phyloP scores from a whole-genome alignment of 2,329 filamentous ascomycete genomes.

The Ascomycota sp. region DNA sequence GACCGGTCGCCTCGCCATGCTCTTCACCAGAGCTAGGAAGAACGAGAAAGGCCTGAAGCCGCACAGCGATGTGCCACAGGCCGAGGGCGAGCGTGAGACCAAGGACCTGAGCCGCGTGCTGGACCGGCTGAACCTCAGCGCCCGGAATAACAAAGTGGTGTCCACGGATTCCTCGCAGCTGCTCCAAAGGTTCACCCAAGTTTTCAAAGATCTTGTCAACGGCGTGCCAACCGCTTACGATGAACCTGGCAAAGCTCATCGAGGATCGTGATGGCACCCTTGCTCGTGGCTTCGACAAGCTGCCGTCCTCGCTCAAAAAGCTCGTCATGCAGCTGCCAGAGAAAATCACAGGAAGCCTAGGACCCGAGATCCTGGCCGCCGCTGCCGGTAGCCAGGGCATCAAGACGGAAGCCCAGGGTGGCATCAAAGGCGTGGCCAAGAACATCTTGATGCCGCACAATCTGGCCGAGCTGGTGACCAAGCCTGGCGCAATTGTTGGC shows the following conservation, averaged over 20 bases:
- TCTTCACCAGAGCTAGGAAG: constrained; percentile 19
- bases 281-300: constrained; percentile 37
- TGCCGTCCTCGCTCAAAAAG: constrained; percentile 67
- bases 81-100: constrained; percentile 26
- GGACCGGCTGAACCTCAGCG: constrained; percentile 64
- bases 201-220: constrained; percentile 81
- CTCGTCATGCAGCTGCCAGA: constrained; percentile 68
- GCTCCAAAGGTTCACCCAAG: constrained; percentile 64
- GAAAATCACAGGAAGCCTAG: constrained; percentile 57
- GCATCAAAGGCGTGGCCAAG: constrained; percentile 41
- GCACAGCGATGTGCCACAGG: constrained; percentile 16
- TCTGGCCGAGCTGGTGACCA: constrained; percentile 60
- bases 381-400: constrained; percentile 56
- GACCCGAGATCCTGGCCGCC: constrained; percentile 63
- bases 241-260: constrained; percentile 55
- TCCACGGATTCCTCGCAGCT: constrained; percentile 68
- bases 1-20: constrained; percentile 13
- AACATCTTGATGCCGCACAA: constrained; percentile 51
- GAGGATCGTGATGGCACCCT: constrained; percentile 41
- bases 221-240: constrained; percentile 85
- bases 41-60: constrained; percentile 15
- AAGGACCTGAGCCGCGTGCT: constrained; percentile 66
- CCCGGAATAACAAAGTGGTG: constrained; percentile 71
- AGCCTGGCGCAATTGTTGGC: constrained; percentile 67
- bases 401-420: constrained; percentile 30